Percentiles rank a stretch among this genome's conserved stretches.
Evolutionary conservation across 2,329 filamentous ascomycete genomes (phyloP).

Genomic region (Xylaria sp.): DNA sequence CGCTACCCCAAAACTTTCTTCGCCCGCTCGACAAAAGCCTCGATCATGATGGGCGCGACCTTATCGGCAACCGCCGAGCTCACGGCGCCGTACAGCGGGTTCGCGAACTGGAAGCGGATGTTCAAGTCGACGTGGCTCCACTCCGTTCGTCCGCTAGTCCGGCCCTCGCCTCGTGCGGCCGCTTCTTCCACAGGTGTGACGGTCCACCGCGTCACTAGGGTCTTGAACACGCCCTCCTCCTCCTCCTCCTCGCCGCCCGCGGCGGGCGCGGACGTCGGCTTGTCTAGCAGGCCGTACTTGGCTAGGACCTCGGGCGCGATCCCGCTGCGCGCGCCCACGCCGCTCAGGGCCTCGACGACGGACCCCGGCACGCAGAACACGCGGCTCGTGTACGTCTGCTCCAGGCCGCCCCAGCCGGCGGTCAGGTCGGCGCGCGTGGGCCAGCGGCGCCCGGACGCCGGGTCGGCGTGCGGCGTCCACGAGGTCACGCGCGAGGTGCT

Average conservation of each 20-base stretch:
- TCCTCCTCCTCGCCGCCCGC: not conserved
- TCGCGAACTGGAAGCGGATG: conserved; percentile 84
- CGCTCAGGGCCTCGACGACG: conserved; percentile 79
- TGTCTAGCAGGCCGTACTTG: conserved; percentile 34
- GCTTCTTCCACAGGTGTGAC: conserved; percentile 54
- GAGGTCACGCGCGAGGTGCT: conserved; percentile 75
- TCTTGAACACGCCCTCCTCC: conserved; percentile 61
- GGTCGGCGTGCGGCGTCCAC: conserved; percentile 60
- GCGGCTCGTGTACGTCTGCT: conserved; percentile 81
- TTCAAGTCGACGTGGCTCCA: conserved; percentile 76
- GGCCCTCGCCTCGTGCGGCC: conserved; percentile 41
- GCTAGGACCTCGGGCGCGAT: conserved; percentile 45
- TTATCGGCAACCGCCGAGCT: conserved; percentile 82
- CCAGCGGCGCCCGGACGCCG: conserved; percentile 54
- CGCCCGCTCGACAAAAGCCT: conserved; percentile 87
- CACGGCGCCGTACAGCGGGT: conserved; percentile 83
- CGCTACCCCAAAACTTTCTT: conserved; percentile 53
- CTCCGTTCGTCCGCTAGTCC: conserved; percentile 33
- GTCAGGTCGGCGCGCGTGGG: conserved; percentile 80
- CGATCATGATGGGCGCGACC: conserved; percentile 86
- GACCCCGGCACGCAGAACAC: conserved; percentile 76
- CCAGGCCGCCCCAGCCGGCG: conserved; percentile 83
- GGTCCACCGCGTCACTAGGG: conserved; percentile 73
- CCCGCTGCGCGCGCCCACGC: conserved; percentile 55
- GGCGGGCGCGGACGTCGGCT: conserved; percentile 1